Evolutionary conservation across 1,284 basidiomycete species (phyloP), one percentile per base, ranked within the genome.

Genomic region (Apiotrichum veenhuisii): DNA sequence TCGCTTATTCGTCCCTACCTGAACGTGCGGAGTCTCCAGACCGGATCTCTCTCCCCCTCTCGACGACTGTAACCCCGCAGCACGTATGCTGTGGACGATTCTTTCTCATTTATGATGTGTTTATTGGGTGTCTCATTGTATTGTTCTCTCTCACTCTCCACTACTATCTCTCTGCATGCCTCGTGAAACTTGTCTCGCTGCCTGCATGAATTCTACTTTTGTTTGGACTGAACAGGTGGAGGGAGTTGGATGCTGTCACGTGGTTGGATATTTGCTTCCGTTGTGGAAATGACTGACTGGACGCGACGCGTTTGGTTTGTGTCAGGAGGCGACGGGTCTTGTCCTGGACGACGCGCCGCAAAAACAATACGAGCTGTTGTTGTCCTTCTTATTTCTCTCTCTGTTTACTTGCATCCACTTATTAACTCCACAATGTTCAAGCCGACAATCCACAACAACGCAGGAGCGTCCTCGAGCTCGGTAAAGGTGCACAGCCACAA

Each of bases 401-500:
- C 37, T 5, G 25, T 18, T 22, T 30, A 25, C 46, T 18, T 8
- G 10, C 46, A 17, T 33, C n/a, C 27, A 46, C 12, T 33, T 23
- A 15, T 22, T 34, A 43, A 7, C 30, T 30, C 51, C 50, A 57
- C 18, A 55, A 73, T 73, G 71, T 75, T 75, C 70, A 71, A 67
- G 57, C 70, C 73, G n/a, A n/a, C n/a, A 7, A 64, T 64, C 12
- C 67, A 66, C 33, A 49, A 64, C 26, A 27, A 38, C 11, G 26
- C 23, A 10, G 23, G 9, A 7, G 37, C 49, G 26, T 30, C 37
- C 25, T 41, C 37, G n/a, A 50, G 49, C 34, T 23, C 72, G 33
- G 73, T 74, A 58, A 74, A 75, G 60, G 47, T 75, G 44, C 71
- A 71, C 55, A 67, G 68, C 55, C 62, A 68, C 41, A 48, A 51